Conservation (phyloP, 208 protist species). For the Kentomonas sorsogonicus region DNA sequence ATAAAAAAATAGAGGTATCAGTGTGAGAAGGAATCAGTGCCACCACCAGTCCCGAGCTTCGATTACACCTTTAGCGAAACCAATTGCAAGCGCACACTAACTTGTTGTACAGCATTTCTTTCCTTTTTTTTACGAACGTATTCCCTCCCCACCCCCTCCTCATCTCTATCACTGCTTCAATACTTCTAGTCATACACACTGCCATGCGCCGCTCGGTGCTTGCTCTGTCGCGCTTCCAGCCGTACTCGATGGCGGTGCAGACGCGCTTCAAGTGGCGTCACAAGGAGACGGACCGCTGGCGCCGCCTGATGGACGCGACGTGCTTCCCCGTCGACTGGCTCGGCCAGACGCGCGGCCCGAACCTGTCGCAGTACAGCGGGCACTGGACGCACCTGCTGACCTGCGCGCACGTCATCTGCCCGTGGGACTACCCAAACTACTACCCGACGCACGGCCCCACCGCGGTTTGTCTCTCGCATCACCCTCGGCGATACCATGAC, state of each 20-base stretch:
- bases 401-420: constrained; percentile 87
- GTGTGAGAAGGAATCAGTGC: too few species aligned
- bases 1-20: too few species aligned
- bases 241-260: constrained; percentile 84
- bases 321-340: constrained; percentile 86
- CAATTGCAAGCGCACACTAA: too few species aligned
- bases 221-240: constrained; percentile 67
- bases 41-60: too few species aligned
- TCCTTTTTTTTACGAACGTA: too few species aligned
- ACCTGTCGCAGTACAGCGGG: constrained; percentile 74
- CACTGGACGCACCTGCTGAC: constrained; percentile 88
- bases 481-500: constrained; percentile 84
- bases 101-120: too few species aligned
- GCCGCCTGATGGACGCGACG: constrained; percentile 85
- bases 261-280: constrained; percentile 89
- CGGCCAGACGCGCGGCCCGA: constrained; percentile 70
- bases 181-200: too few species aligned
- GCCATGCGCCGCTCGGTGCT: constrained; percentile 6
- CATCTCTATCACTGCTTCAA: too few species aligned
- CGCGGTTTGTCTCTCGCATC: constrained; percentile 84
- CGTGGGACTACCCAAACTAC: constrained; percentile 90
- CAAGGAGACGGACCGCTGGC: constrained; percentile 89
- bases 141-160: too few species aligned
- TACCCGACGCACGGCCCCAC: constrained; percentile 78
- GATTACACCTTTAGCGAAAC: too few species aligned